Percentiles rank a stretch among this genome's conserved stretches.
phyloP scores from a whole-genome alignment of 1,284 basidiomycete genomes.

The Cystobasidium pallidum region DNA sequence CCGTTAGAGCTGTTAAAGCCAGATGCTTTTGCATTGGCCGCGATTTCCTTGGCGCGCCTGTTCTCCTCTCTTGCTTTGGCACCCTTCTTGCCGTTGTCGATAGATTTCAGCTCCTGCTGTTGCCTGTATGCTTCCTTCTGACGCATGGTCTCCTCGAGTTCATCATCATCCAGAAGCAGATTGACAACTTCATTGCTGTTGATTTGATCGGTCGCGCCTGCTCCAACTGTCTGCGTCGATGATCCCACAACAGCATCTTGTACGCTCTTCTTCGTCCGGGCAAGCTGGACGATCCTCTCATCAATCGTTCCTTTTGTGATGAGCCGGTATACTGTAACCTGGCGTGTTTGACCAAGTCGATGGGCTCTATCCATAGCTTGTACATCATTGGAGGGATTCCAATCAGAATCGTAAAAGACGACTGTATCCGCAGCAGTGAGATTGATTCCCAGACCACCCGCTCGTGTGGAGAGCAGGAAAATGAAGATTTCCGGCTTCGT shows the following conservation, averaged over 20 bases:
- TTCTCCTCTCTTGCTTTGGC: constrained; percentile 37
- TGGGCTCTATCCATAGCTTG: constrained; percentile 99
- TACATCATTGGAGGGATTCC: constrained; percentile 99
- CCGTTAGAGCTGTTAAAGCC: constrained; percentile 26
- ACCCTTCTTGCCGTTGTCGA: constrained; percentile 38
- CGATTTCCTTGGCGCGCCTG: constrained; percentile 33
- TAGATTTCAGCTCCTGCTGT: constrained; percentile 27
- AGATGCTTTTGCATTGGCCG: constrained; percentile 22
- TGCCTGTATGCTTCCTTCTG: constrained; percentile 35
- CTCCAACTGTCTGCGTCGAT: constrained; percentile 62
- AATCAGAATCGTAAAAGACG: constrained; percentile 98
- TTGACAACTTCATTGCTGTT: constrained; percentile 98
- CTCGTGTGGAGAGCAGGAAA: constrained; percentile 93
- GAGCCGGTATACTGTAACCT: constrained; percentile 97
- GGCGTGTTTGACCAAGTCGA: constrained; percentile 95
- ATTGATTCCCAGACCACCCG: constrained; percentile 98
- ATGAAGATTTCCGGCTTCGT: constrained; percentile 95
- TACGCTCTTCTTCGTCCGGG: constrained; percentile 66
- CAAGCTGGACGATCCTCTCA: constrained; percentile 93
- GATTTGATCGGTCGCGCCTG: constrained; percentile 64
- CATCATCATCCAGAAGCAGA: constrained; percentile 91
- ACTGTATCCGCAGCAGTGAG: constrained; percentile 97
- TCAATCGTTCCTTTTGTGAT: constrained; percentile 98
- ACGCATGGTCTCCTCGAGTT: constrained; percentile 51
- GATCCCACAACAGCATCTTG: constrained; percentile 99